These are phyloP conservation scores for Hygrocybe coccinea DNA, from an alignment of 768 basidiomycete species.

Conservation along the genomic window DNA sequence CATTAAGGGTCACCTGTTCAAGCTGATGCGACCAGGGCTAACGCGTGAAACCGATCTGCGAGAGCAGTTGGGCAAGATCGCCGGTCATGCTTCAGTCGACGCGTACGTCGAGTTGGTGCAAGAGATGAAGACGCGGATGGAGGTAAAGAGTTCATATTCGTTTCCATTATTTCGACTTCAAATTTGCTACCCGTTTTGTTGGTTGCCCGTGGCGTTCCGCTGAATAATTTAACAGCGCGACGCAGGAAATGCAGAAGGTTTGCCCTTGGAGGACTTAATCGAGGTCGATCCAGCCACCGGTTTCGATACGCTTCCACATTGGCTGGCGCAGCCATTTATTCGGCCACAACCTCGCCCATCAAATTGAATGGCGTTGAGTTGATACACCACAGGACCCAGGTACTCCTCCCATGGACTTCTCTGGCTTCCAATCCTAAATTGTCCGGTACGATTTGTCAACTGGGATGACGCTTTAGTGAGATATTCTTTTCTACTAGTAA, in stretches of 20 bases:
- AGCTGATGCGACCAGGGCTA: slow-evolving; percentile 79
- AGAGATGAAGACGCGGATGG: slow-evolving; percentile 58
- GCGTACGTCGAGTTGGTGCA: slow-evolving; percentile 50
- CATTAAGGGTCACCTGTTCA: slow-evolving; percentile 91
- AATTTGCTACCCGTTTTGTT: not conserved
- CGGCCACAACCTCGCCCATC: slow-evolving; percentile 30
- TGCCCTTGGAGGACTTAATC: slow-evolving; percentile 34
- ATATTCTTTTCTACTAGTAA: too few species aligned
- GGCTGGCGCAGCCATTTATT: slow-evolving; percentile 70
- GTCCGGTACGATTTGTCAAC: too few species aligned
- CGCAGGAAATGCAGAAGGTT: slow-evolving; percentile 34
- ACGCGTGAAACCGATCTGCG: slow-evolving; percentile 63
- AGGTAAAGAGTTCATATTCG: too few species aligned
- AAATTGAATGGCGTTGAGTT: too few species aligned
- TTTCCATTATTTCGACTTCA: too few species aligned
- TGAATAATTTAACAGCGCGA: slow-evolving; percentile 40
- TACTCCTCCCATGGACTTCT: too few species aligned
- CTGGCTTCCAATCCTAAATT: too few species aligned
- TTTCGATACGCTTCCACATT: slow-evolving; percentile 55
- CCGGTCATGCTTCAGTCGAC: slow-evolving; percentile 19
- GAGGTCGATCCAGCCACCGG: slow-evolving; percentile 44
- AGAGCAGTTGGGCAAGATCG: slow-evolving; percentile 58
- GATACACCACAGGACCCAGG: too few species aligned
- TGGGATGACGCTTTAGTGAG: too few species aligned
- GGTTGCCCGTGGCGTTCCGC: too few species aligned